These are phyloP conservation scores for Fomes fomentarius DNA, from an alignment of 1,284 basidiomycete species.

Conservation along the genomic window DNA sequence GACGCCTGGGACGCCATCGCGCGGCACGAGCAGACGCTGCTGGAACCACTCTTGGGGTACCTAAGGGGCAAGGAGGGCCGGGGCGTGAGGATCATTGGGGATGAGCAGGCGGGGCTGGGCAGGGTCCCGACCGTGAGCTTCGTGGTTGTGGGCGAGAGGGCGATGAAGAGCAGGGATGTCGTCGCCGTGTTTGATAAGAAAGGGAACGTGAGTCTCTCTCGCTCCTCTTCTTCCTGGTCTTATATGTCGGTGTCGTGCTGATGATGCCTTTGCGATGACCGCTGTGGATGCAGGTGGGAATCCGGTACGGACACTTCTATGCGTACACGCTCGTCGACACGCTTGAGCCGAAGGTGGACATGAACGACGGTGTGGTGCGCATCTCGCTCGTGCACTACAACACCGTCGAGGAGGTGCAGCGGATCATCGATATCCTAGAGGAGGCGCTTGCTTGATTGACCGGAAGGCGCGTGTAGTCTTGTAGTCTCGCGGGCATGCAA, in stretches of 20 bases:
- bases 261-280: not conserved
- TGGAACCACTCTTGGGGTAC: conserved; percentile 45
- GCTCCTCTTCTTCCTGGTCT: not conserved
- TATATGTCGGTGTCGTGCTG: not conserved
- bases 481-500: no score
- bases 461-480: no score
- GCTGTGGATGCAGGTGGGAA: conserved; percentile 58
- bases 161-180: conserved; percentile 61
- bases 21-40: conserved; percentile 48
- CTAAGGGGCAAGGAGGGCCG: conserved; percentile 46
- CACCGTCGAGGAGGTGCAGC: conserved; percentile 68
- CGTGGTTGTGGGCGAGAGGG: conserved; percentile 58
- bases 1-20: conserved; percentile 52
- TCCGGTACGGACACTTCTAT: conserved; percentile 81
- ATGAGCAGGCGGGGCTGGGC: conserved; percentile 43
- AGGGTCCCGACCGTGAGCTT: conserved; percentile 79
- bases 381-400: conserved; percentile 85
- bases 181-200: conserved; percentile 65
- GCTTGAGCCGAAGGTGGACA: conserved; percentile 57
- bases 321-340: conserved; percentile 66
- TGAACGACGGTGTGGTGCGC: conserved; percentile 70
- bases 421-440: conserved; percentile 57
- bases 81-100: conserved; percentile 71
- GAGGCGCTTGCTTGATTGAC: conserved; percentile 43
- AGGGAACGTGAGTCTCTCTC: conserved; percentile 53